Base-by-base conservation (phyloP, 495 filamentous ascomycete species). In the Annulohypoxylon maeteangense region DNA sequence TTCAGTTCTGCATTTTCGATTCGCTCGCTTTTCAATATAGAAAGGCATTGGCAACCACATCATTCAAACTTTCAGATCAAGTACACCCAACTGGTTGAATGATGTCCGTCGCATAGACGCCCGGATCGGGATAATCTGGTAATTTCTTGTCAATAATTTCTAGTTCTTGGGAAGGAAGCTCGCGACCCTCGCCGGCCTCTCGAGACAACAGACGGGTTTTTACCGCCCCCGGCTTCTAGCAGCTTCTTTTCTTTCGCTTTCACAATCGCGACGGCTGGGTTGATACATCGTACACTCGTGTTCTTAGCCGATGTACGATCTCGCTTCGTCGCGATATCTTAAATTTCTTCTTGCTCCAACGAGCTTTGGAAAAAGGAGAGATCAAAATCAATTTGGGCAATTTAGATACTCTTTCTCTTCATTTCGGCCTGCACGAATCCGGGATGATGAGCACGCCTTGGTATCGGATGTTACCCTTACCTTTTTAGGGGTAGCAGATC, bases 61-160 rank as follows among this genome's bases (percentile, higher is more conserved):
- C 62, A 60, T 51, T 48, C 16, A 51, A 53, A 50, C 18, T 44
- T 44, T 18, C 34, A 40, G 36, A 14, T 40, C 14, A 31, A 60
- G 38, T 56, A 64, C 32, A 64, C 32, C 7, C 53, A 65, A 36
- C 60, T 12, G 32, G 27, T 40, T 40, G 25, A 57, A 54, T 36
- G 63, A 20, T 25, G 60, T 62, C 32, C 32, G 40, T 50, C 60
- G 38, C 42, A 72, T 63, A 32, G 31, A 40, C 60, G 59, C 53
- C 57, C 57, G 44, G 74, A 60, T 74, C 57, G 74, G 64, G 64
- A 63, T 73, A 72, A 69, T 75, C 74, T 69, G 66, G 74, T 74
- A 75, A 77, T 74, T 76, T 76, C 76, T 76, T 78, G 76, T 78
- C 67, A 42, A 78, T 78, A 78, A 74, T 75, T 74, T 74, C 65